phyloP scores from a whole-genome alignment of 345 rosid species.

The Kernera saxatilis region DNA sequence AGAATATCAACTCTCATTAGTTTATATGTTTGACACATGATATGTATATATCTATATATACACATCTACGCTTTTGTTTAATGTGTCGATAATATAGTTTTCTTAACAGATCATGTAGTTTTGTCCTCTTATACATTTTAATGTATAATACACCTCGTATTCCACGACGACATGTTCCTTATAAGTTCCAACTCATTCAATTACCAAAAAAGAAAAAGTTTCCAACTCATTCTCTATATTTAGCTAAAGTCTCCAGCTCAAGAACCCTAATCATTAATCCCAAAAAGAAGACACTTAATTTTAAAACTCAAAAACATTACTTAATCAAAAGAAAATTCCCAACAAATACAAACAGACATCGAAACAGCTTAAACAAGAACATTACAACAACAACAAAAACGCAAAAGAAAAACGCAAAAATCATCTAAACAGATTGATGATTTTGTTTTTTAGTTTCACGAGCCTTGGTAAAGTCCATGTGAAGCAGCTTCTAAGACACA shows the following conservation, averaged over 20 bases:
- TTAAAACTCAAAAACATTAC: constrained; percentile 4
- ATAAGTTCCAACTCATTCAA: constrained; percentile 20
- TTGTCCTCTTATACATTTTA: not conserved
- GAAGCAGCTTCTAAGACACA: constrained; percentile 57
- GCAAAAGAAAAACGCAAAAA: not conserved
- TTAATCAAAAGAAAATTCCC: constrained; percentile 2
- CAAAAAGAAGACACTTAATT: not conserved
- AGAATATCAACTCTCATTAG: not conserved
- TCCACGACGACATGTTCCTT: constrained; percentile 19
- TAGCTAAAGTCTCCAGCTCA: constrained; percentile 16
- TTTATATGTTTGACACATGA: not conserved
- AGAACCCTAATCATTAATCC: constrained; percentile 16
- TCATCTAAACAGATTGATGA: not conserved
- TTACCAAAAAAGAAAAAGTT: not conserved
- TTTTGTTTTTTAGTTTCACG: not conserved
- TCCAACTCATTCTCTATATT: constrained; percentile 21
- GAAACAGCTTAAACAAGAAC: not conserved
- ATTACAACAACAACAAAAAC: not conserved
- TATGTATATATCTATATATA: not conserved
- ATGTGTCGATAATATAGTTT: not conserved
- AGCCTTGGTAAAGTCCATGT: constrained; percentile 45
- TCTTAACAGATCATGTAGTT: constrained; percentile 12
- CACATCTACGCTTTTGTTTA: not conserved
- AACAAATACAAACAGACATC: constrained; percentile 3
- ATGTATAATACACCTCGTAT: constrained; percentile 9